Base-by-base conservation (phyloP, 176 grass and related monocot species). In the Oryza nivara region DNA sequence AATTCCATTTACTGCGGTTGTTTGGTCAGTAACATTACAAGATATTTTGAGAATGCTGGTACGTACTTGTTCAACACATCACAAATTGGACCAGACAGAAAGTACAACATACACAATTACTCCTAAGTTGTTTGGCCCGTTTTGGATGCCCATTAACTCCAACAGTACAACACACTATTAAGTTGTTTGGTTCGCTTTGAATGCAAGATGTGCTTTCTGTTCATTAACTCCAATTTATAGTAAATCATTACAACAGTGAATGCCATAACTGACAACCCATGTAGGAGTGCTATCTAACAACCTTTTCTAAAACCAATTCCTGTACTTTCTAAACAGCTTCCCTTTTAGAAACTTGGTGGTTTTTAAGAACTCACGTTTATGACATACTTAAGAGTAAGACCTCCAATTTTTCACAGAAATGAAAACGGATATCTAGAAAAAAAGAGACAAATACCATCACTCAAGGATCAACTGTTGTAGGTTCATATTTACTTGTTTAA, bases 71-170 rank as follows among this genome's bases (percentile, higher is more conserved):
- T 65, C 61, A 22, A 3, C 11, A 34, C 5, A 11, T 38, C 26
- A 6, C 52, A 38, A 16, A 54, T 67, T 68, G 35, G 47, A 73
- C 11, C 22, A 23, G 1, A 58, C 8, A 35, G 4, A 32, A 5
- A 35, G n/a, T 6, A 36, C 28, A 14, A 15, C 20, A 69, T 3
- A n/a, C 26, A 6, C 19, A 16, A 72, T 16, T 60, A 30, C 28
- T 30, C 28, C 28, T 30, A 12, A 30, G 30, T 63, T 22, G 11
- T 70, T 74, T 51, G 72, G 38, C 40, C 34, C 3, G 0, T 73
- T 80, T 49, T 49, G 41, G 74, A 63, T 54, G 71, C 28, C 81
- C 63, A 70, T 66, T 66, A 32, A 76, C 34, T 76, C 72, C 41
- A 75, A 48, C 8, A 48, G 32, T 7, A 40, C n/a, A 15, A 22